Percentiles rank a stretch among this genome's conserved stretches.
These are phyloP conservation scores for Dinochytrium kinnereticum DNA, from an alignment of 371 early-diverging fungal genomes.

Conservation along the genomic window DNA sequence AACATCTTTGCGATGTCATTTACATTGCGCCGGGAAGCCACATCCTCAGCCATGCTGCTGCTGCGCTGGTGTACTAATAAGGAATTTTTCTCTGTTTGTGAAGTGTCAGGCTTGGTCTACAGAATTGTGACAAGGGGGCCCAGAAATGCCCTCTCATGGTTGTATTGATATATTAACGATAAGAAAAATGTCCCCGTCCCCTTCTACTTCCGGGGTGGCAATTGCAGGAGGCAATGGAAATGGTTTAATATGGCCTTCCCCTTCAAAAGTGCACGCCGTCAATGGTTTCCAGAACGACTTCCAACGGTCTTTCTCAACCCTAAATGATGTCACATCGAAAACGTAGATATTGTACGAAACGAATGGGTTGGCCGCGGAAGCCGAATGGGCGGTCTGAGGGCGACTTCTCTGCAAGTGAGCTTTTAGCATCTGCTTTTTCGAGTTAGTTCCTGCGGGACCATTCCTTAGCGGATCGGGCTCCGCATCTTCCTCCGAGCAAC, in stretches of 20 bases:
- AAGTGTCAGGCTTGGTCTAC: too few species aligned
- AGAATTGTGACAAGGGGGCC: too few species aligned
- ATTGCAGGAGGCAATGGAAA: slow-evolving; percentile 27
- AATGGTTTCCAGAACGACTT: slow-evolving; percentile 30
- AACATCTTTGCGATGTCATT: slow-evolving; percentile 13
- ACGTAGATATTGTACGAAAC: slow-evolving; percentile 39
- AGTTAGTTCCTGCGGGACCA: background rate
- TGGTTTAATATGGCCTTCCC: slow-evolving; percentile 34
- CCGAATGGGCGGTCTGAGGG: background rate
- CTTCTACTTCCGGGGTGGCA: background rate
- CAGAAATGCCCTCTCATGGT: too few species aligned
- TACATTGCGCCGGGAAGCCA: background rate
- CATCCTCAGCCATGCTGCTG: slow-evolving; percentile 3
- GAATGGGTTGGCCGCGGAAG: background rate
- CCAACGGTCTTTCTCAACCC: slow-evolving; percentile 10
- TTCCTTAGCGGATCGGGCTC: background rate
- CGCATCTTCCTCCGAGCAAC: background rate
- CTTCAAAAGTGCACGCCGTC: slow-evolving; percentile 41
- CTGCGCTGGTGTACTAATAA: too few species aligned
- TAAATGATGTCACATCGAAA: slow-evolving; percentile 27
- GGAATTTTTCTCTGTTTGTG: too few species aligned
- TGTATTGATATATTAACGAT: slow-evolving; percentile 1
- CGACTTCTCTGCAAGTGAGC: slow-evolving; percentile 29
- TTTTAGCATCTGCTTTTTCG: slow-evolving; percentile 14
- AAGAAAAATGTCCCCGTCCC: slow-evolving; percentile 15